Evolutionary conservation across 2,329 filamentous ascomycete species (phyloP).

Genomic region (Chlorencoelia australis): DNA sequence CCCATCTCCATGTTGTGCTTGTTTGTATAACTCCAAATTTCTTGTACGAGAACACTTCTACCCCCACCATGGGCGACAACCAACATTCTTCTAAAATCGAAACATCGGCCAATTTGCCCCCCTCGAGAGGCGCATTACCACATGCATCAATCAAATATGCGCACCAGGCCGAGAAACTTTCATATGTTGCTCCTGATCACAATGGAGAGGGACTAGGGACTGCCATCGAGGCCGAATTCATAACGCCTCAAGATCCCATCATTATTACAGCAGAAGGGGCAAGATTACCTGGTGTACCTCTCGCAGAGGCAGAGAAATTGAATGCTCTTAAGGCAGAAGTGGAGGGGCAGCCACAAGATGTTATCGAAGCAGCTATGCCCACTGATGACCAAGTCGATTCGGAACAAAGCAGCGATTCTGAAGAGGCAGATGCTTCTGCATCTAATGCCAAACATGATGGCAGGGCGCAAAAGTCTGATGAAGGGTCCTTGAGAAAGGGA

Average conservation of each 20-base stretch:
- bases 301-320: slow-evolving; percentile 60
- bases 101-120: too few species aligned
- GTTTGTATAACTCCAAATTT: too few species aligned
- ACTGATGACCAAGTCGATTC: slow-evolving; percentile 26
- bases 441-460: slow-evolving; percentile 18
- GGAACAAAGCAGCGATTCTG: slow-evolving; percentile 12
- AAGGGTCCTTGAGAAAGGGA: slow-evolving; percentile 35
- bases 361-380: slow-evolving; percentile 28
- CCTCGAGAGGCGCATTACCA: too few species aligned
- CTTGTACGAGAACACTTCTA: too few species aligned
- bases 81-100: too few species aligned
- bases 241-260: slow-evolving; percentile 63
- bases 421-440: slow-evolving; percentile 1
- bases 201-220: slow-evolving; percentile 28
- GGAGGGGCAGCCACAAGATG: slow-evolving; percentile 14
- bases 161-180: slow-evolving; percentile 50
- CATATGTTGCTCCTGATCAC: slow-evolving; percentile 27
- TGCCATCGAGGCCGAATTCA: slow-evolving; percentile 52
- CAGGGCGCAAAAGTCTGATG: slow-evolving; percentile 37
- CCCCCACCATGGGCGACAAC: too few species aligned
- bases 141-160: too few species aligned
- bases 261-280: slow-evolving; percentile 58
- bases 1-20: too few species aligned
- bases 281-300: slow-evolving; percentile 56
- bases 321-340: slow-evolving; percentile 50